Base-by-base conservation (phyloP, 352 stramenopile species). In the Phytophthora pini region DNA sequence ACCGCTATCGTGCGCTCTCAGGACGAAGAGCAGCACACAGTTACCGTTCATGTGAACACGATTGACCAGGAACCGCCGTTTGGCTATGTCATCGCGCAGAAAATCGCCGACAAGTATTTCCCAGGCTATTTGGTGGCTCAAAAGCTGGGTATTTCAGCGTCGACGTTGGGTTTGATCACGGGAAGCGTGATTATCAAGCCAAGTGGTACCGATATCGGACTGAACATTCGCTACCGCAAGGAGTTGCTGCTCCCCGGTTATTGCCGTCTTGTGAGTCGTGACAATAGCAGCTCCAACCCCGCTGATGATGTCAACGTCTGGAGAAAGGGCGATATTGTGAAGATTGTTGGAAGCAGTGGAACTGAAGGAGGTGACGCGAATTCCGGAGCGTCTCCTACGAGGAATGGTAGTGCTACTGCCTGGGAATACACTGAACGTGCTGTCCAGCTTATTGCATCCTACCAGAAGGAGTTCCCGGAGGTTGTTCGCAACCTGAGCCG, bases 341-440 rank as follows among this genome's bases (percentile, higher is more conserved):
- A 97, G 62, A 94, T 98, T 49, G 82, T 98, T 49, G 93, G 94
- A 55, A 98, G 89, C 57, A 80, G 80, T 32, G 80, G 67, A 8
- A 60, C 49, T 10, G 68, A 65, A 10, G 40, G 24, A 1, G 52
- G 38, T 26, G 41, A 43, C 40, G 32, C 46, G 12, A 60, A 49
- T 32, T 60, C 40, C 2, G 38, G 51, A 10, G 32, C 32, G 5
- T 44, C 57, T 36, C 41, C 56, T 10, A 5, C 34, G 20, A 55
- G 43, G 47, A 70, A 68, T 59, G 57, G 63, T 4, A 65, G 64
- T 41, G 45, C 71, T 40, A 88, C 77, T 4, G 77, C 74, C n/a
- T 99, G 97, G 97, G 95, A 99, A 79, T 99, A 98, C 76, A 98
- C 96, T 3, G 91, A 97, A 47, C 96, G 94, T 36, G 97, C 97